Percentiles rank a stretch among this genome's conserved stretches.
phyloP scores from a whole-genome alignment of 1,284 basidiomycete genomes.

The Apiotrichum sp. region DNA sequence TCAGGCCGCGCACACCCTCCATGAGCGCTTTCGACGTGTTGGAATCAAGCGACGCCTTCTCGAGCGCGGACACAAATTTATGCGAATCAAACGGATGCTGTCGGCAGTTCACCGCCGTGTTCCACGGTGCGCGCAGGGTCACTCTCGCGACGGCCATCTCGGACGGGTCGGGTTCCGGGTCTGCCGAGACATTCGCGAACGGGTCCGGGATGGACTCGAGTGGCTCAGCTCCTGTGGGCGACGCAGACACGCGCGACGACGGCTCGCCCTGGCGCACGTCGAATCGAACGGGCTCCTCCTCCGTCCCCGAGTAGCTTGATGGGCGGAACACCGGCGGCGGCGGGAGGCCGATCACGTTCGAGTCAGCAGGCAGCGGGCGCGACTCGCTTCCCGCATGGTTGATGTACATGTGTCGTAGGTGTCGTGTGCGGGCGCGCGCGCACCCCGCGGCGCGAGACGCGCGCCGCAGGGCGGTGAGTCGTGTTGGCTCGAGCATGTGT shows the following conservation, averaged over 20 bases:
- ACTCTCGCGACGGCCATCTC: slow-evolving; percentile 8
- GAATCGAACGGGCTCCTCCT: too few relatives aligned
- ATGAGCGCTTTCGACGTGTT: slow-evolving; percentile 68
- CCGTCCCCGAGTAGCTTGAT: not conserved
- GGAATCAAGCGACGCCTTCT: slow-evolving; percentile 30
- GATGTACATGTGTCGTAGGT: too few relatives aligned
- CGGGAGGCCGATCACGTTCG: not conserved
- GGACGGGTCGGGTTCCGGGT: slow-evolving; percentile 3
- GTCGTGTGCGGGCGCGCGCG: too few relatives aligned
- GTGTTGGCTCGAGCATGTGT: not conserved
- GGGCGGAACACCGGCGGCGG: not conserved
- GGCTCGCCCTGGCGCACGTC: too few relatives aligned
- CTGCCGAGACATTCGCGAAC: not conserved
- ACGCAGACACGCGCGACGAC: not conserved
- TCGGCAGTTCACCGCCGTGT: slow-evolving; percentile 1
- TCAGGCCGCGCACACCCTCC: slow-evolving; percentile 73
- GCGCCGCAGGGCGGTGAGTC: not conserved
- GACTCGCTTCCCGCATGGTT: too few relatives aligned
- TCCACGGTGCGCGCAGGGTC: not conserved
- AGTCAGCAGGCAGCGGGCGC: not conserved
- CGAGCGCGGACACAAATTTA: slow-evolving; percentile 43
- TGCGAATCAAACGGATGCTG: slow-evolving; percentile 48
- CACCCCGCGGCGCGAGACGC: not conserved
- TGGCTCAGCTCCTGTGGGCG: not conserved
- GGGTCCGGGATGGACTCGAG: not conserved